Conservation (phyloP, 352 stramenopile genomes). For the Phytophthora boehmeriae region DNA sequence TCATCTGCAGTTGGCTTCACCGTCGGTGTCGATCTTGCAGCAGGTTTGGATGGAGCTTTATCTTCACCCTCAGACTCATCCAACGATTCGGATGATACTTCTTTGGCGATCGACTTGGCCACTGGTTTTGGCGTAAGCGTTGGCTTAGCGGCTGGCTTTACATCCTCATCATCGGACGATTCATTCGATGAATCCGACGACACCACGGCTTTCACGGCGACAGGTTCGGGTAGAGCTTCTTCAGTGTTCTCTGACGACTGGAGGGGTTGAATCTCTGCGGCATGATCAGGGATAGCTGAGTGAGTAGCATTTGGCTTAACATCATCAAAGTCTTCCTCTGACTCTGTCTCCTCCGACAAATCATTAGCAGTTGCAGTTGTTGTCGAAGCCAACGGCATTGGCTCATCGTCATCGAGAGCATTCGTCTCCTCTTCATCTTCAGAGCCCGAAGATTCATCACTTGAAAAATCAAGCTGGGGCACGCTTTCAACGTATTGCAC, state of each 20-base stretch:
- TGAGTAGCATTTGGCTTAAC: constrained; percentile 18
- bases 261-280: constrained; percentile 1
- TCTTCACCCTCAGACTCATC: constrained; percentile 19
- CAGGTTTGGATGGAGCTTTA: constrained; percentile 14
- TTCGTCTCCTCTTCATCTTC: constrained; percentile 34
- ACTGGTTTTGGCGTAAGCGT: constrained; percentile 1
- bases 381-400: constrained; percentile 8
- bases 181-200: constrained; percentile 10
- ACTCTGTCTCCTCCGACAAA: constrained; percentile 16
- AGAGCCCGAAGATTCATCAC: constrained; percentile 39
- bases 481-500: constrained; percentile 61
- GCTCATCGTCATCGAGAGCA: constrained; percentile 17
- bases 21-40: not conserved
- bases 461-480: constrained; percentile 62
- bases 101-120: constrained; percentile 22
- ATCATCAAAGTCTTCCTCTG: constrained; percentile 40
- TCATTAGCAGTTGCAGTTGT: not conserved
- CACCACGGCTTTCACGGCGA: constrained; percentile 17
- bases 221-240: constrained; percentile 15
- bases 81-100: constrained; percentile 33
- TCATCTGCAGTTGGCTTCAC: not conserved
- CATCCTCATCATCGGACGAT: constrained; percentile 21
- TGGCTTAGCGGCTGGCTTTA: constrained; percentile 2
- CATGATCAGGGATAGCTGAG: not conserved
- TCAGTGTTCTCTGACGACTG: constrained; percentile 16